Percentiles rank a stretch among this genome's conserved stretches.
phyloP scores from a whole-genome alignment of 225 moss, liverwort and hornwort species.

The Climacium dendroides region DNA sequence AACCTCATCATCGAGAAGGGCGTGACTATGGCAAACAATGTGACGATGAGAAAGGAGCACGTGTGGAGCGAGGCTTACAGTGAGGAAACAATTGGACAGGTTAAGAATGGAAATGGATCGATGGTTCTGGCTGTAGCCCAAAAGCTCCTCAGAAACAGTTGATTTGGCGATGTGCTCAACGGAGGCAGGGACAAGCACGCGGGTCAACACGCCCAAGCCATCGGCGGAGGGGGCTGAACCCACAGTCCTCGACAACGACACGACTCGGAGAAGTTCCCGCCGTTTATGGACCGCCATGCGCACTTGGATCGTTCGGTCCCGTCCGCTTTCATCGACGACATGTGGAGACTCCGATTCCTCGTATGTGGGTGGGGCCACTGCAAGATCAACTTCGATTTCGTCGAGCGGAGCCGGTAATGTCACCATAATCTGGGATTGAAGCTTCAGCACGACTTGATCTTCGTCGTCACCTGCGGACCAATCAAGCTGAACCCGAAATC shows the following conservation, averaged over 20 bases:
- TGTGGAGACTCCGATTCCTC: neutral
- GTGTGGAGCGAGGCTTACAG: conserved; percentile 34
- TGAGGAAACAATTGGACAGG: conserved; percentile 81
- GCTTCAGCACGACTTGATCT: conserved; percentile 95
- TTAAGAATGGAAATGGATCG: conserved; percentile 85
- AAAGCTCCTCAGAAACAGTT: conserved; percentile 53
- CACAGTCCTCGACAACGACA: conserved; percentile 82
- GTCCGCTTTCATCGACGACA: neutral
- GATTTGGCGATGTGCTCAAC: conserved; percentile 37
- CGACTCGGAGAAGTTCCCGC: conserved; percentile 69
- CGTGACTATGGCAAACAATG: neutral
- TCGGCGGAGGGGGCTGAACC: conserved; percentile 84
- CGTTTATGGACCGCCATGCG: conserved; percentile 50
- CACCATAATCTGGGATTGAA: conserved; percentile 98
- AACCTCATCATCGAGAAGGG: neutral
- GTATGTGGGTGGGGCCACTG: conserved; percentile 1
- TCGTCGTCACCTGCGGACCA: conserved; percentile 98
- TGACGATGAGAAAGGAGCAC: neutral
- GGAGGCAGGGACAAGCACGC: conserved; percentile 53
- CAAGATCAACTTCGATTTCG: conserved; percentile 57
- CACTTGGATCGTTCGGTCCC: conserved; percentile 27
- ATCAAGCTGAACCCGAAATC: conserved; percentile 76
- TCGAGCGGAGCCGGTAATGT: conserved; percentile 82
- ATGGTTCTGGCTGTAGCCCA: conserved; percentile 64
- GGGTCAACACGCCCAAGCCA: conserved; percentile 75